Percentiles rank a stretch among this genome's conserved stretches.
Evolutionary conservation across 495 filamentous ascomycete species (phyloP).

Genomic region (Xylaria curta): DNA sequence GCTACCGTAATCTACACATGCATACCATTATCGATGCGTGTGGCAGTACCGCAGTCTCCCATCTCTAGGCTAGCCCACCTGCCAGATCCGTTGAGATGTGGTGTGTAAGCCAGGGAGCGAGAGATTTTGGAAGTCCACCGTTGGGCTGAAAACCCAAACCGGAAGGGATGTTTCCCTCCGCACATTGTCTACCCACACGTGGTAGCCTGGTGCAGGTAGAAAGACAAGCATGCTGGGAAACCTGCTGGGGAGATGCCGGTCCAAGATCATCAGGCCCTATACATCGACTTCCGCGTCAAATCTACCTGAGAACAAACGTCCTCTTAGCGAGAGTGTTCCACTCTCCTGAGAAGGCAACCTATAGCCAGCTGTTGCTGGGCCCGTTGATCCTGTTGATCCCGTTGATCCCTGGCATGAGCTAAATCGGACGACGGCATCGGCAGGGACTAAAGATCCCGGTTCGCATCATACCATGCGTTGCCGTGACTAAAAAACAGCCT

Average conservation of each 20-base stretch:
- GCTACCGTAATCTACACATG: slow-evolving; percentile 13
- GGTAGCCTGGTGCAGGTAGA: not conserved
- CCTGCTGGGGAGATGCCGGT: slow-evolving; percentile 1
- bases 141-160: slow-evolving; percentile 16
- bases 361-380: slow-evolving; percentile 1
- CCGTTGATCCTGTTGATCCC: slow-evolving; percentile 23
- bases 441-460: slow-evolving; percentile 20
- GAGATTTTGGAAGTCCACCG: not conserved
- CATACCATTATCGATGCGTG: slow-evolving; percentile 12
- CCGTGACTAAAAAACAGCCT: slow-evolving; percentile 6
- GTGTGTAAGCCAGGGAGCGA: slow-evolving; percentile 9
- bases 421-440: slow-evolving; percentile 26
- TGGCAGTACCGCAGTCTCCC: slow-evolving; percentile 1
- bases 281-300: not conserved
- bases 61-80: slow-evolving; percentile 8
- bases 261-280: slow-evolving; percentile 3
- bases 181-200: not conserved
- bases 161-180: slow-evolving; percentile 14
- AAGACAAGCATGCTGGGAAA: slow-evolving; percentile 5
- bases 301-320: slow-evolving; percentile 7
- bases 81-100: slow-evolving; percentile 15
- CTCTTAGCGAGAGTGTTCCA: slow-evolving; percentile 18
- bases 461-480: slow-evolving; percentile 20
- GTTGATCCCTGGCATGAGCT: slow-evolving; percentile 24
- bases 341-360: slow-evolving; percentile 7